Conservation (phyloP, 305 asterid species). For the Rubia tinctorum region DNA sequence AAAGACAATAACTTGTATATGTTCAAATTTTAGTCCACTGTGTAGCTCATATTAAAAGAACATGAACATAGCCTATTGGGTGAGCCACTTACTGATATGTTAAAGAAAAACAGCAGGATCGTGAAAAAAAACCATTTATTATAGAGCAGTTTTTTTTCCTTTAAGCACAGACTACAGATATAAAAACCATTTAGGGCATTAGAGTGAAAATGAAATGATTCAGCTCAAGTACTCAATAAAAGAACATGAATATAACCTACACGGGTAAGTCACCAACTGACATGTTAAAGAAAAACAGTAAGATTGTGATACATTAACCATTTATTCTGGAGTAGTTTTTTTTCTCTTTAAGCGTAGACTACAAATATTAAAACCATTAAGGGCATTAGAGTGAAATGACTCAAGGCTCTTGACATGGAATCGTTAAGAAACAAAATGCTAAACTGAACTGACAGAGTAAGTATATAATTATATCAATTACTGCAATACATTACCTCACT, state of each 20-base stretch:
- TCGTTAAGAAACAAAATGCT: neutral
- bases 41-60: neutral
- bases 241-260: neutral
- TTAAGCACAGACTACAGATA: neutral
- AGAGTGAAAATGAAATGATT: neutral
- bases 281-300: neutral
- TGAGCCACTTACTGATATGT: neutral
- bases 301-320: neutral
- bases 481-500: conserved; percentile 43
- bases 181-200: no score
- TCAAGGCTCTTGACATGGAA: neutral
- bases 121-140: neutral
- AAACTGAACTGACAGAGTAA: neutral
- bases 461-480: neutral
- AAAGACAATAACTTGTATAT: no score
- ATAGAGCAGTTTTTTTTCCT: neutral
- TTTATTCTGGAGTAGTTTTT: neutral
- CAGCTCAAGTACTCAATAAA: neutral
- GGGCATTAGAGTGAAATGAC: no score
- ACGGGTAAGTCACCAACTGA: neutral
- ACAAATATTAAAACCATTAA: no score
- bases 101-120: neutral
- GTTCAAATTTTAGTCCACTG: neutral
- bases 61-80: neutral
- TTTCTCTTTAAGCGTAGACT: no score